These are phyloP conservation scores for Macrophomina tecta DNA, from an alignment of 2,329 filamentous ascomycete species.

Conservation along the genomic window DNA sequence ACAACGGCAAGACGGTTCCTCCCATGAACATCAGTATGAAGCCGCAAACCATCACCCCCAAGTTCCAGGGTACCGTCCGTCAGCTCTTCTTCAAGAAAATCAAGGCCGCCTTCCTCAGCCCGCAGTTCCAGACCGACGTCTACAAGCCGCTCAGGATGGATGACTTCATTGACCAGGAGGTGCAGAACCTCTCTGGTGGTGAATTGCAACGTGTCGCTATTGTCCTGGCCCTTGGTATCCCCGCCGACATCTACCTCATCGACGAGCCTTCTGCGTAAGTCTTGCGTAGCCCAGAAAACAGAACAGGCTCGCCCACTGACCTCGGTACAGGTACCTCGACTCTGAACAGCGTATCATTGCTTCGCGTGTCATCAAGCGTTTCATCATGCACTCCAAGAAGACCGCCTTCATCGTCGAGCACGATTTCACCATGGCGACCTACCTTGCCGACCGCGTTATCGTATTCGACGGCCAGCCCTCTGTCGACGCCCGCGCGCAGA, in stretches of 20 bases:
- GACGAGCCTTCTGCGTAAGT: slow-evolving; percentile 83
- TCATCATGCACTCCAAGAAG: slow-evolving; percentile 99
- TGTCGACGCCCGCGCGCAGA: slow-evolving; percentile 84
- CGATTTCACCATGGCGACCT: slow-evolving; percentile 97
- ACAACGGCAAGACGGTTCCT: slow-evolving; percentile 77
- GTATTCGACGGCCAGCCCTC: slow-evolving; percentile 97
- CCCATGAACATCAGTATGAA: slow-evolving; percentile 99
- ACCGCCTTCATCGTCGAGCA: slow-evolving; percentile 99
- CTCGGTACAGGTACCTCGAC: slow-evolving; percentile 72
- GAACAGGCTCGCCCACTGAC: background rate
- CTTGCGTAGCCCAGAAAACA: background rate
- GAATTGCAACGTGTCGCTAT: slow-evolving; percentile 99
- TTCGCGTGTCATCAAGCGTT: slow-evolving; percentile 96
- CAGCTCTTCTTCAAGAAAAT: slow-evolving; percentile 99
- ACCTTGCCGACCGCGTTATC: slow-evolving; percentile 90
- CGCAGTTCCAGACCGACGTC: slow-evolving; percentile 99
- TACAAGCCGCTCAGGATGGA: slow-evolving; percentile 99
- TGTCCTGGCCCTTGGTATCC: slow-evolving; percentile 91
- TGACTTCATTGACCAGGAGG: slow-evolving; percentile 99
- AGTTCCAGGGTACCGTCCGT: slow-evolving; percentile 95
- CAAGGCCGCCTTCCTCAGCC: slow-evolving; percentile 92
- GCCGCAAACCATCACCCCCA: slow-evolving; percentile 98
- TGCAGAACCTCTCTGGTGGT: slow-evolving; percentile 98
- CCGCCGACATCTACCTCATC: slow-evolving; percentile 97
- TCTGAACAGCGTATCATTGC: slow-evolving; percentile 99